Conservation (phyloP, 1,139 yeast genomes). For the Debaryomyces coudertii region DNA sequence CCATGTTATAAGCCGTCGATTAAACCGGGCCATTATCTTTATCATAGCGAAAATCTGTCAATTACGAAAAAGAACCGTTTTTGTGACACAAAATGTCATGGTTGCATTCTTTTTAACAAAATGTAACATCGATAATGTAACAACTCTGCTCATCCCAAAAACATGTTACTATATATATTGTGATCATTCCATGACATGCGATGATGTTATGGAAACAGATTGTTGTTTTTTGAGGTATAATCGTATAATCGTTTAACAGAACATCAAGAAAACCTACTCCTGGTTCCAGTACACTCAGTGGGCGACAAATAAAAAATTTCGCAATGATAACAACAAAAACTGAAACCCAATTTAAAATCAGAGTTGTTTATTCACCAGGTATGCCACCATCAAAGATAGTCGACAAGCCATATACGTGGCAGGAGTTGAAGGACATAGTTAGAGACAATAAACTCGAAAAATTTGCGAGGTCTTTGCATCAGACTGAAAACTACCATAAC, state of each 20-base stretch:
- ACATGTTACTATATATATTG: neutral
- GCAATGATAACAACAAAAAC: conserved; percentile 10
- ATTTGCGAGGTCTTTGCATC: conserved; percentile 42
- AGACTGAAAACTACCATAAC: conserved; percentile 35
- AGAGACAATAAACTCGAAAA: conserved; percentile 37
- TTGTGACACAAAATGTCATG: conserved; percentile 2
- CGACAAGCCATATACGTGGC: conserved; percentile 38
- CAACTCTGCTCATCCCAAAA: neutral
- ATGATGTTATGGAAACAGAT: neutral
- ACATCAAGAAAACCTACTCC: neutral
- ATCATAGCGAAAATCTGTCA: neutral
- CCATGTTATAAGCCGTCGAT: conserved; percentile 1
- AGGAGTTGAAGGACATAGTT: conserved; percentile 35
- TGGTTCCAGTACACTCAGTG: neutral
- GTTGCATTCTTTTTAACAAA: conserved; percentile 7
- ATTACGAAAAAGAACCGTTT: neutral
- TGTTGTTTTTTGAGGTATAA: neutral
- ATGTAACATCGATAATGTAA: conserved; percentile 11
- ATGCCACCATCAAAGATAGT: conserved; percentile 49
- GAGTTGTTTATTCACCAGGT: conserved; percentile 32
- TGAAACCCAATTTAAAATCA: conserved; percentile 19
- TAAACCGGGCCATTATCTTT: neutral
- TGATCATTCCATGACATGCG: neutral
- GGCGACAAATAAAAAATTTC: neutral
- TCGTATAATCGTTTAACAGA: neutral